Conservation (phyloP, 2,329 filamentous ascomycete species). For the Didymella segeticola region DNA sequence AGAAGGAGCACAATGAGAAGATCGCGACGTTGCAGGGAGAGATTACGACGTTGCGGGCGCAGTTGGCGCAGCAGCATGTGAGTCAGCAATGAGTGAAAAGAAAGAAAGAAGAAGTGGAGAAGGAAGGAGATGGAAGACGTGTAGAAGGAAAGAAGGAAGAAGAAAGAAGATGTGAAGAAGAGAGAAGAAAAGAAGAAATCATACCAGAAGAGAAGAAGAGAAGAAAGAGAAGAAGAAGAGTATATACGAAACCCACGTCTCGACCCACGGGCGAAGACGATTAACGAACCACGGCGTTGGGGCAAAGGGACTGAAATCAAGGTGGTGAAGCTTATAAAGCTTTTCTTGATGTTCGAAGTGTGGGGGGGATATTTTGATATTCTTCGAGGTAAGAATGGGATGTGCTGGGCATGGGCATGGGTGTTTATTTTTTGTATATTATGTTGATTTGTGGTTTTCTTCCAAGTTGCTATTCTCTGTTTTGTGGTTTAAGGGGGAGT, state of each 20-base stretch:
- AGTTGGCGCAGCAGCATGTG: conserved; percentile 46
- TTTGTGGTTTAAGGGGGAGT: too few relatives aligned
- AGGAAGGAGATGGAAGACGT: neutral
- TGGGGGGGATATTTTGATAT: too few relatives aligned
- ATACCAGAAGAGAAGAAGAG: too few relatives aligned
- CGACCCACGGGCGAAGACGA: conserved; percentile 11
- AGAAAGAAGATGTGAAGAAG: too few relatives aligned
- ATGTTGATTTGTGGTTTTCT: too few relatives aligned
- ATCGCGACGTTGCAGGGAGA: conserved; percentile 55
- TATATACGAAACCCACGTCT: conserved; percentile 10
- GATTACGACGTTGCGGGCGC: conserved; percentile 48
- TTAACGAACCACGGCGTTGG: conserved; percentile 12
- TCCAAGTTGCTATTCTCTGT: too few relatives aligned
- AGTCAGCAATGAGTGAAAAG: conserved; percentile 16
- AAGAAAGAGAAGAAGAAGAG: neutral
- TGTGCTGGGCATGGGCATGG: too few relatives aligned
- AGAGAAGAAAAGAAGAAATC: too few relatives aligned
- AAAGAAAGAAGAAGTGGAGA: neutral
- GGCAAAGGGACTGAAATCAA: conserved; percentile 6
- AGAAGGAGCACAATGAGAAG: conserved; percentile 56
- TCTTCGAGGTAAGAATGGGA: too few relatives aligned
- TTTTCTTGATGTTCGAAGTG: neutral
- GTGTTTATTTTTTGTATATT: too few relatives aligned
- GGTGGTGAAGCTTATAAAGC: conserved; percentile 1
- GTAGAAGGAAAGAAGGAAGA: too few relatives aligned